Evolutionary conservation across 495 filamentous ascomycete genomes (phyloP), one percentile per base, ranked within the genome.

Genomic region (Penicillium cosmopolitanum): DNA sequence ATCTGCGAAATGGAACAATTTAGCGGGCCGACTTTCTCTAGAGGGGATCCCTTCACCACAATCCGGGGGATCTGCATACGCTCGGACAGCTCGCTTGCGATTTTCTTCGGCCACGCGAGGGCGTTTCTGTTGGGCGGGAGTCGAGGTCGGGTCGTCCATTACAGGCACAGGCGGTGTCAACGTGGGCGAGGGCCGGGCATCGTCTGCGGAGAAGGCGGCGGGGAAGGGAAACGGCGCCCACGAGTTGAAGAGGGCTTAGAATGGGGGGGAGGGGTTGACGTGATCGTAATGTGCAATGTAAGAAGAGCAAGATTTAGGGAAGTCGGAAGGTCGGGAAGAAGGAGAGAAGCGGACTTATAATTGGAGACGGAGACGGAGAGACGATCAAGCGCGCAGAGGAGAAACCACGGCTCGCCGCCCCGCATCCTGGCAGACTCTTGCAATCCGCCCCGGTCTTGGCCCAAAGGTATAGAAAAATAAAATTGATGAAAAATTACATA

Each of bases 81-180:
- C 77, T 73, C 77, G 69, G 35, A 79, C 77, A 43, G 77, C 77
- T 64, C 77, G 71, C 61, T 80, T 80, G 66, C 77, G 75, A 65
- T 80, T 78, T 60, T 80, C 77, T 59, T 80, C 77, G 43, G 77
- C 72, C 56, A 80, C 75, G 36, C 77, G 77, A 58, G 77, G 76
- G 66, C 77, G 74, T 61, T 80, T 80, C 60, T 72, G 73, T 43
- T 71, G 70, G 19, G 56, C 46, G 23, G 67, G 67, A 56, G 69
- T 63, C 54, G 65, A 53, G 23, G 48, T 61, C 57, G 66, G 57
- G 51, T 69, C 68, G 46, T 71, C 64, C 70, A 73, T 73, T 43
- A 48, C 58, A 35, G 56, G 62, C 57, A 48, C 58, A 35, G 56
- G 62, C 57, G 59, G 46, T 51, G 28, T 62, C 51, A 68, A 64